phyloP scores from a whole-genome alignment of 257 asterid genomes.

The Galeopsis tetrahit region DNA sequence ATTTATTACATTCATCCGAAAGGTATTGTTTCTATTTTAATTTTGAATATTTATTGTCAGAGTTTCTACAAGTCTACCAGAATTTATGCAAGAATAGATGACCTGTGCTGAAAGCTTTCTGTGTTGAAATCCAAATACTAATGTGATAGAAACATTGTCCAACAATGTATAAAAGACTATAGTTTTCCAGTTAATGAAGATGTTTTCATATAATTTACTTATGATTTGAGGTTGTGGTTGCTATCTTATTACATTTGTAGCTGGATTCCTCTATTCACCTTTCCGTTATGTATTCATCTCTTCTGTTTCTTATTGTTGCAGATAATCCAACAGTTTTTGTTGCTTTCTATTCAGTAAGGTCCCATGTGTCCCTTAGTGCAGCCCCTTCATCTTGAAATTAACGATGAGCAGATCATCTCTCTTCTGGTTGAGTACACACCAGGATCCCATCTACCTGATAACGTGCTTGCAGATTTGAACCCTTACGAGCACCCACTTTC shows the following conservation, averaged over 20 bases:
- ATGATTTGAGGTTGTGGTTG: slow-evolving; percentile 14
- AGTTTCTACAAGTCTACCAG: not conserved
- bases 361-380: slow-evolving; percentile 58
- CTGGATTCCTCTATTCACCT: slow-evolving; percentile 6
- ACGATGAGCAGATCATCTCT: slow-evolving; percentile 47
- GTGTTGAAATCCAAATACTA: not conserved
- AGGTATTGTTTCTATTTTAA: not conserved
- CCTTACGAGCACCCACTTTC: slow-evolving; percentile 59
- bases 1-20: not conserved
- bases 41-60: slow-evolving; percentile 2
- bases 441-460: slow-evolving; percentile 53
- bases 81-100: not conserved
- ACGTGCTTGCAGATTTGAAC: slow-evolving; percentile 49
- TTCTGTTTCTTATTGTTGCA: slow-evolving; percentile 26
- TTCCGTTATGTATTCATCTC: slow-evolving; percentile 16
- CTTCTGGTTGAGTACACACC: slow-evolving; percentile 36
- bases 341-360: slow-evolving; percentile 27
- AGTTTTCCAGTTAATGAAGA: not conserved
- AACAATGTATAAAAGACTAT: not conserved
- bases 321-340: slow-evolving; percentile 28
- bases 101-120: slow-evolving; percentile 8
- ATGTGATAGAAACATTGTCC: not conserved
- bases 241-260: slow-evolving; percentile 12
- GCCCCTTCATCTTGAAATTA: slow-evolving; percentile 35
- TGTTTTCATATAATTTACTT: not conserved